Percentiles rank a stretch among this genome's conserved stretches.
phyloP scores from a whole-genome alignment of 176 grass and related monocot species.

The Secale cereale region DNA sequence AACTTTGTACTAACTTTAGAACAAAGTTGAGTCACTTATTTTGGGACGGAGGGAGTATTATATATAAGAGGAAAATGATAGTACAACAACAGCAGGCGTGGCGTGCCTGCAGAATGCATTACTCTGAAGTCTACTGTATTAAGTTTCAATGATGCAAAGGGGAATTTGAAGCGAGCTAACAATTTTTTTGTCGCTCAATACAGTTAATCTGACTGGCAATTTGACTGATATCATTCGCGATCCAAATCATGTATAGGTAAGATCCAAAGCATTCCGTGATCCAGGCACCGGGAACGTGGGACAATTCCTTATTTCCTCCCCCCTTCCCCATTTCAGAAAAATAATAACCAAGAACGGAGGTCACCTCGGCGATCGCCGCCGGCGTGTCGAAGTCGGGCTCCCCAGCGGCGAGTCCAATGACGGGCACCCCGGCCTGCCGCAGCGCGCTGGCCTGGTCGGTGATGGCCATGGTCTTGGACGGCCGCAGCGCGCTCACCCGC shows the following conservation, averaged over 20 bases:
- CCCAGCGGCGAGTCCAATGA: conserved; percentile 70
- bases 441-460: conserved; percentile 86
- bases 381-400: conserved; percentile 79
- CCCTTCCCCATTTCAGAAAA: neutral
- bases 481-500: conserved; percentile 66
- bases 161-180: neutral
- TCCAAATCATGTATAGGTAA: neutral
- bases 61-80: too few relatives aligned
- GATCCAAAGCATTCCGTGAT: neutral
- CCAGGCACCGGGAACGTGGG: neutral
- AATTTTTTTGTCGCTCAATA: neutral
- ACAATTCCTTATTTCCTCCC: neutral
- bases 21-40: too few relatives aligned
- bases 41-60: too few relatives aligned
- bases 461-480: conserved; percentile 97
- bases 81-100: neutral
- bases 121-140: neutral
- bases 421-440: conserved; percentile 73
- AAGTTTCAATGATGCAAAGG: neutral
- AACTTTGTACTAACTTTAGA: too few relatives aligned
- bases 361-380: conserved; percentile 46
- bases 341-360: neutral
- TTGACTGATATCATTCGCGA: neutral
- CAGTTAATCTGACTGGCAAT: neutral
- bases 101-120: neutral